Percentiles rank a stretch among this genome's conserved stretches.
Evolutionary conservation across 768 basidiomycete genomes (phyloP).

Genomic region (Porphyrellus cyaneotinctus): DNA sequence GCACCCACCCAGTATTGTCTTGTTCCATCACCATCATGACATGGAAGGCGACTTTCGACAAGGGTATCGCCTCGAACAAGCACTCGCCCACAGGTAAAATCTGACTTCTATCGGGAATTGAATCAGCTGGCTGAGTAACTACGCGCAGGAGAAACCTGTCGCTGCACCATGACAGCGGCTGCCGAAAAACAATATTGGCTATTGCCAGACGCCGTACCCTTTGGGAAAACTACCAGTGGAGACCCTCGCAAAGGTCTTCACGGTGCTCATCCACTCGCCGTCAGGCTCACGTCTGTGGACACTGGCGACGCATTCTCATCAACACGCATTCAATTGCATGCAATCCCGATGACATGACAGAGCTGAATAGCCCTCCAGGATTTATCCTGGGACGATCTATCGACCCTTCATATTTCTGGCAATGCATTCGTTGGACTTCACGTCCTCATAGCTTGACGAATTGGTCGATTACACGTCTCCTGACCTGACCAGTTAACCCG

Average conservation of each 20-base stretch:
- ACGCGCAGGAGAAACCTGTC: conserved; percentile 39
- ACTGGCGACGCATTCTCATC: conserved; percentile 57
- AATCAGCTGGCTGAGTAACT: too few relatives aligned
- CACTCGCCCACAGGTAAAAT: too few relatives aligned
- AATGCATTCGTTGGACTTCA: conserved; percentile 13
- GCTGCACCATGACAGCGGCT: conserved; percentile 11
- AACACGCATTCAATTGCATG: conserved; percentile 57
- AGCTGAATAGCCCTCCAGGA: conserved; percentile 21
- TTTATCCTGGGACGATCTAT: conserved; percentile 25
- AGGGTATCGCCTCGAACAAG: too few relatives aligned
- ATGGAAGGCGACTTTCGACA: too few relatives aligned
- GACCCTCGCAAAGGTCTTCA: conserved; percentile 55
- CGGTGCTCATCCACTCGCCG: conserved; percentile 32
- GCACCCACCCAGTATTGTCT: too few relatives aligned
- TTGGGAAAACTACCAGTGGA: conserved; percentile 22
- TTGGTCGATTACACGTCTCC: conserved; percentile 15
- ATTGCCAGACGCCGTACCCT: too few relatives aligned
- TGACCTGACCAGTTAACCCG: not conserved
- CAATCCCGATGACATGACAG: conserved; percentile 22
- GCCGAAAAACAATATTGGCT: not conserved
- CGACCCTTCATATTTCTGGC: conserved; percentile 14
- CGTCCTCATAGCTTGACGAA: conserved; percentile 36
- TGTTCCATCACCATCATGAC: not conserved
- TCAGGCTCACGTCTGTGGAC: conserved; percentile 51
- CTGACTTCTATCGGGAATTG: too few relatives aligned